Evolutionary conservation across 257 asterid genomes (phyloP).

Genomic region (Fraxinus americana): DNA sequence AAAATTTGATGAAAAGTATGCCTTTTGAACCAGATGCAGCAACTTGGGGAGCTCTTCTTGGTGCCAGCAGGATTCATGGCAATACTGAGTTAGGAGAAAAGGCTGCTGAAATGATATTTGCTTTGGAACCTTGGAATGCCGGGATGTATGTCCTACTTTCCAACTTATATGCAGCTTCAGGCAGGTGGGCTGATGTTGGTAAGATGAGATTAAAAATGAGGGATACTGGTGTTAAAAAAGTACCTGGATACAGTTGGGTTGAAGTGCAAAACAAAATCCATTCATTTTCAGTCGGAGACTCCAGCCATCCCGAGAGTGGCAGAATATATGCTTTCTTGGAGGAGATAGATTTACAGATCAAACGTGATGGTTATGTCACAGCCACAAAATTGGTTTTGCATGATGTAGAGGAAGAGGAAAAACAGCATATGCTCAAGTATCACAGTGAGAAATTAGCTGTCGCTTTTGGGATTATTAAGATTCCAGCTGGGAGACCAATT

Average conservation of each 20-base stretch:
- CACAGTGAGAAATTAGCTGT: constrained; percentile 94
- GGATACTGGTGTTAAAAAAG: constrained; percentile 69
- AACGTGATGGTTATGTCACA: constrained; percentile 68
- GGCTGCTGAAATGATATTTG: constrained; percentile 84
- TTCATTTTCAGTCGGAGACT: constrained; percentile 85
- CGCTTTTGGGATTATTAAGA: constrained; percentile 77
- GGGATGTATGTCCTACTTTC: constrained; percentile 95
- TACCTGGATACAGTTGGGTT: constrained; percentile 91
- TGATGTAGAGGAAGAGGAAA: constrained; percentile 97
- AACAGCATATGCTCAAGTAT: constrained; percentile 79
- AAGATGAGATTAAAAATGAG: constrained; percentile 78
- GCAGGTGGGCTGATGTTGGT: constrained; percentile 80
- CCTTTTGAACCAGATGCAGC: constrained; percentile 95
- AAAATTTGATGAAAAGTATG: constrained; percentile 64
- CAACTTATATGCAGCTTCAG: constrained; percentile 83
- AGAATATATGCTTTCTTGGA: constrained; percentile 71
- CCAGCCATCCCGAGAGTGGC: constrained; percentile 62
- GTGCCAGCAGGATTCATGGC: constrained; percentile 93
- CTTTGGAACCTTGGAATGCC: constrained; percentile 85
- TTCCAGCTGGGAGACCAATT: constrained; percentile 75
- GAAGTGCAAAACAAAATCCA: constrained; percentile 74
- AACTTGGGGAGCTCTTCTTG: constrained; percentile 98
- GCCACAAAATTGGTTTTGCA: constrained; percentile 81
- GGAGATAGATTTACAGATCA: constrained; percentile 67
- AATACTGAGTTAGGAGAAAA: constrained; percentile 80